Evolutionary conservation across 192 early-diverging fungal genomes (phyloP).

Genomic region (Coemansia sp.): DNA sequence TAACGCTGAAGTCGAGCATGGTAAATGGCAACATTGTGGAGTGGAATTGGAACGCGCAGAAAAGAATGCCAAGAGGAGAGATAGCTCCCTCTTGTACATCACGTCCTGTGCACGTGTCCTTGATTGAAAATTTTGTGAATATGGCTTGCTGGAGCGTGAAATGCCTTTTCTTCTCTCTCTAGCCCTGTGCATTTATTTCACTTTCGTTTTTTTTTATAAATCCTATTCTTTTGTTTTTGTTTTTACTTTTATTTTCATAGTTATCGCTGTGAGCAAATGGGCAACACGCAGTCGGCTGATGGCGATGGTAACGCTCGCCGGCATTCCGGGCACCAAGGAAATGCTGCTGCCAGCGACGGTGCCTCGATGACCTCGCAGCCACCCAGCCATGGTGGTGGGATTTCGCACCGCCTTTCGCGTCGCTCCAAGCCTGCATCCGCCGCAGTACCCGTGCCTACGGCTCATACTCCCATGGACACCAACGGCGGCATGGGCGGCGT

Average conservation of each 20-base stretch:
- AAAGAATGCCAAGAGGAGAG: not conserved
- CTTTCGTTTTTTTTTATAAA: not conserved
- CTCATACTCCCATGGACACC: constrained; percentile 12
- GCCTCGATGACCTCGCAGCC: not conserved
- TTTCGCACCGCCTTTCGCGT: constrained; percentile 43
- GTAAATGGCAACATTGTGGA: not conserved
- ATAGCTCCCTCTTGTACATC: no score
- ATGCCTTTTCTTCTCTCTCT: not conserved
- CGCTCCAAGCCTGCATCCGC: constrained; percentile 41
- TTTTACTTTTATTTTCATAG: not conserved
- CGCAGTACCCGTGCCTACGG: constrained; percentile 22
- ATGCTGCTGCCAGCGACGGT: not conserved
- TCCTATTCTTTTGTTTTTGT: no score
- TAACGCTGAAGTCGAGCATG: not conserved
- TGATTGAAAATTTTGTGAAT: not conserved
- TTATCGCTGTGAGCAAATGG: constrained; percentile 22
- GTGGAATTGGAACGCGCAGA: not conserved
- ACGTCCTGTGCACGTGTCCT: not conserved
- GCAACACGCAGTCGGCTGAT: constrained; percentile 51
- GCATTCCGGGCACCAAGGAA: constrained; percentile 30
- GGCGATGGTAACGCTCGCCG: constrained; percentile 29
- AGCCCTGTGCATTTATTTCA: not conserved
- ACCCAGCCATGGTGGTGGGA: constrained; percentile 16
- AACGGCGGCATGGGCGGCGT: constrained; percentile 2
- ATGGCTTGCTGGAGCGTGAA: not conserved